phyloP scores from a whole-genome alignment of 116 monocot genomes.

The Zostera marina region DNA sequence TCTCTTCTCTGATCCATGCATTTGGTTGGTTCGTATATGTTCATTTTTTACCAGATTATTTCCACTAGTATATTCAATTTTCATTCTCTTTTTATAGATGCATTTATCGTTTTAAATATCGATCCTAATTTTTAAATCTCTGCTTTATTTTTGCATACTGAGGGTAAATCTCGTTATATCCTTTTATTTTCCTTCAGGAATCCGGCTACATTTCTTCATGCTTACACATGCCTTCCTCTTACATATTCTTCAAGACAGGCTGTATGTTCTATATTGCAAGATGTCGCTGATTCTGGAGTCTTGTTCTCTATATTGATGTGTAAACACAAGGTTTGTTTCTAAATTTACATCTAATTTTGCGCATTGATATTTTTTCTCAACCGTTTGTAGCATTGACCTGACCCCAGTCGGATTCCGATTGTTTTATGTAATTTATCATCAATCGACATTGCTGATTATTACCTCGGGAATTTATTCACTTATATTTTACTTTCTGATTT shows the following conservation, averaged over 20 bases:
- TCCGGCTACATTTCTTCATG: slow-evolving; percentile 97
- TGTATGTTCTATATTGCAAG: slow-evolving; percentile 86
- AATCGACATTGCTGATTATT: too few species aligned
- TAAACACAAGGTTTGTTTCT: slow-evolving; percentile 76
- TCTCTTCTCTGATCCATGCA: slow-evolving; percentile 84
- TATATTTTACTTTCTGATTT: not conserved
- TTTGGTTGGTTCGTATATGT: slow-evolving; percentile 69
- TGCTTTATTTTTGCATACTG: too few species aligned
- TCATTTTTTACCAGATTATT: slow-evolving; percentile 3
- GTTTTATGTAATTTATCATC: too few species aligned
- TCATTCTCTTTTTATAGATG: not conserved
- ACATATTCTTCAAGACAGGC: slow-evolving; percentile 87
- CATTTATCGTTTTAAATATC: not conserved
- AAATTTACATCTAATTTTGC: not conserved
- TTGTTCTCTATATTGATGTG: slow-evolving; percentile 94
- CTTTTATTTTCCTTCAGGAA: slow-evolving; percentile 46
- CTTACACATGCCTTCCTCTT: slow-evolving; percentile 97
- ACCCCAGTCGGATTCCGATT: too few species aligned
- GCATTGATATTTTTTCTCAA: not conserved
- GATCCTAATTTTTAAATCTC: too few species aligned
- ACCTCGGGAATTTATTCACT: not conserved
- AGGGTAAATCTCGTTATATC: not conserved
- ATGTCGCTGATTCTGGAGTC: slow-evolving; percentile 93
- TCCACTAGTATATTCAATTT: not conserved
- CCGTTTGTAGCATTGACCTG: too few species aligned